A percentile compares a stretch with the other conserved stretches of the same genome.
phyloP scores from a whole-genome alignment of 495 filamentous ascomycete genomes.

The Penicillium argentinense region DNA sequence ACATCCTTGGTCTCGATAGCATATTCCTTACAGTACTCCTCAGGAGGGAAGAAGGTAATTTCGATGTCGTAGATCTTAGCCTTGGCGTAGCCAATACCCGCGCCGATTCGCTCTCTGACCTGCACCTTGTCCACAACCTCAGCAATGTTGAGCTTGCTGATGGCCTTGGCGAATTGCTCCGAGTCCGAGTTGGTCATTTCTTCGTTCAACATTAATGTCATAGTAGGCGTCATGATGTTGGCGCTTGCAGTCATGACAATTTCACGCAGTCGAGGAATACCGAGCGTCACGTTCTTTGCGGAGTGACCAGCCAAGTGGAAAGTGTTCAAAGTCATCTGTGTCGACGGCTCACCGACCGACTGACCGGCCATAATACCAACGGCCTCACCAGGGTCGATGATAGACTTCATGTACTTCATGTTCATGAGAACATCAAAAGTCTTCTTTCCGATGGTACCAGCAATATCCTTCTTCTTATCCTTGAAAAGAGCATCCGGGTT shows the following conservation, averaged over 20 bases:
- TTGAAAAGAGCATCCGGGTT: slow-evolving; percentile 76
- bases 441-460: slow-evolving; percentile 62
- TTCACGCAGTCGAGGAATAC: slow-evolving; percentile 96
- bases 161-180: slow-evolving; percentile 85
- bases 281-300: slow-evolving; percentile 96
- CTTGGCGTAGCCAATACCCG: slow-evolving; percentile 59
- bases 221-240: slow-evolving; percentile 83
- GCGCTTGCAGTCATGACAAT: slow-evolving; percentile 97
- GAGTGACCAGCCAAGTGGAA: slow-evolving; percentile 99
- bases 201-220: slow-evolving; percentile 79
- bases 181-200: slow-evolving; percentile 68
- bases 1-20: slow-evolving; percentile 79
- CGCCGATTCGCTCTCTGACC: slow-evolving; percentile 73
- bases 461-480: slow-evolving; percentile 67
- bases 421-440: slow-evolving; percentile 80
- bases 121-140: slow-evolving; percentile 83
- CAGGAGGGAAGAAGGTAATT: slow-evolving; percentile 76
- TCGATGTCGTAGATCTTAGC: slow-evolving; percentile 84
- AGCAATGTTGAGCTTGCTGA: slow-evolving; percentile 82
- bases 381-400: slow-evolving; percentile 97
- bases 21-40: slow-evolving; percentile 83
- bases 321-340: slow-evolving; percentile 99
- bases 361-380: slow-evolving; percentile 96
- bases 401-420: slow-evolving; percentile 87
- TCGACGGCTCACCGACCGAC: slow-evolving; percentile 94